Conservation (phyloP, 768 basidiomycete genomes). For the Chalciporus piperatus region DNA sequence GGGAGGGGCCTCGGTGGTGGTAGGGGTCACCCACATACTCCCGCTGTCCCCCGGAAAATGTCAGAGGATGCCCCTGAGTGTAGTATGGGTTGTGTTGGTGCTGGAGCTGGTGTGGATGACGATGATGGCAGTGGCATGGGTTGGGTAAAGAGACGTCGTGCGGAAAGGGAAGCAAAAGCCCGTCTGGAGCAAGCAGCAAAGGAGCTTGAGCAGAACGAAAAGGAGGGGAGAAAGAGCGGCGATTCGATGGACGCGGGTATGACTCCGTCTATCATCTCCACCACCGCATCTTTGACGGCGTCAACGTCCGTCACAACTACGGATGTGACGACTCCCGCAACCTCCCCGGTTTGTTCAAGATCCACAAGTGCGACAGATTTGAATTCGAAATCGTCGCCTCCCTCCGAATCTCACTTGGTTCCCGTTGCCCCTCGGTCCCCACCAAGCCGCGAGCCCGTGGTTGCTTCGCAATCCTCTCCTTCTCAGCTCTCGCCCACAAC, state of each 20-base stretch:
- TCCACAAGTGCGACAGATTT: slow-evolving; percentile 19
- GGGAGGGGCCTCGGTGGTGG: slow-evolving; percentile 7
- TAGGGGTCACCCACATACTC: slow-evolving; percentile 11
- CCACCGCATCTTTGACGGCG: slow-evolving; percentile 21
- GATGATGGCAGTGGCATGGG: slow-evolving; percentile 88
- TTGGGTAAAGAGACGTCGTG: slow-evolving; percentile 70
- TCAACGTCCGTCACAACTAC: slow-evolving; percentile 21
- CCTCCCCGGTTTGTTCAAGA: slow-evolving; percentile 21
- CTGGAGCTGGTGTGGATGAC: slow-evolving; percentile 39
- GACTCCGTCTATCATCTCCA: slow-evolving; percentile 21
- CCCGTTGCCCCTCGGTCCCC: background rate
- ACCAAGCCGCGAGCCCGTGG: background rate
- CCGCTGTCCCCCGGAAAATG: slow-evolving; percentile 17
- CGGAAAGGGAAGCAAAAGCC: slow-evolving; percentile 49
- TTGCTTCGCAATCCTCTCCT: background rate
- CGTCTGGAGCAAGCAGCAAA: slow-evolving; percentile 19
- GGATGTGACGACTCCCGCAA: slow-evolving; percentile 15
- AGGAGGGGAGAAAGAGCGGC: slow-evolving; percentile 21
- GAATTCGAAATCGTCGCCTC: slow-evolving; percentile 7
- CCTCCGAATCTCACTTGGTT: background rate
- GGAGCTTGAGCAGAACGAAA: slow-evolving; percentile 6
- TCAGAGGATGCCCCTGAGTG: slow-evolving; percentile 17
- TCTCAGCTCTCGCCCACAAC: background rate
- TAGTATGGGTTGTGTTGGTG: slow-evolving; percentile 28
- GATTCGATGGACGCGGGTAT: slow-evolving; percentile 25